phyloP scores from a whole-genome alignment of 2,329 filamentous ascomycete genomes.

The Penicillium sp. region DNA sequence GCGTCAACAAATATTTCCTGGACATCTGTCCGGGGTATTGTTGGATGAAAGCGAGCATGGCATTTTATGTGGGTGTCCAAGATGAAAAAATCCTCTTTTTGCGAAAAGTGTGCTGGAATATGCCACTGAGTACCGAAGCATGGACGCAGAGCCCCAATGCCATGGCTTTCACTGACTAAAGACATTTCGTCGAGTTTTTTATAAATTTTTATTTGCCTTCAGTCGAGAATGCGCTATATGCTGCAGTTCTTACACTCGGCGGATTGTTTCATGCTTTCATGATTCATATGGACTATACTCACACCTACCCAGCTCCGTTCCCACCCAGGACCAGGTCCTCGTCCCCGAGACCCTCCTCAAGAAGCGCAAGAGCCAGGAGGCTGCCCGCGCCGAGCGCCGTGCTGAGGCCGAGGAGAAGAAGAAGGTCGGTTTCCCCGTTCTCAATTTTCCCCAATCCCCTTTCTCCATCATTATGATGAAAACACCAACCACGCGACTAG shows the following conservation, averaged over 20 bases:
- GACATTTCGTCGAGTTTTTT: constrained; percentile 71
- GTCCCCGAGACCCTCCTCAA: constrained; percentile 99
- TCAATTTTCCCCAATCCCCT: constrained; percentile 16
- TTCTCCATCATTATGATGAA: constrained; percentile 68
- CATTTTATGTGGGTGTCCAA: constrained; percentile 24
- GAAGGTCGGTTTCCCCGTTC: constrained; percentile 65
- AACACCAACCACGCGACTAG: constrained; percentile 87
- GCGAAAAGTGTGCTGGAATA: constrained; percentile 31
- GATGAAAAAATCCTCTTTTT: constrained; percentile 13
- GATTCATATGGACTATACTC: constrained; percentile 73
- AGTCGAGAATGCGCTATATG: constrained; percentile 84
- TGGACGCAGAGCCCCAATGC: constrained; percentile 11
- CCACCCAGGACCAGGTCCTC: constrained; percentile 92
- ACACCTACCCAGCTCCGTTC: constrained; percentile 72
- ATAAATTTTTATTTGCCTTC: constrained; percentile 54
- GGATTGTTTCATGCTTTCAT: constrained; percentile 63
- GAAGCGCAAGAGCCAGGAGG: constrained; percentile 99
- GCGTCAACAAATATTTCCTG: constrained; percentile 55
- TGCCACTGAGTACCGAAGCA: constrained; percentile 25
- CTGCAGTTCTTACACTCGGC: constrained; percentile 91
- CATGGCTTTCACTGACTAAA: constrained; percentile 74
- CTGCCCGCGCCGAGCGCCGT: constrained; percentile 87
- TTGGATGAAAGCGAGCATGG: constrained; percentile 64
- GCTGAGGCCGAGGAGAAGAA: constrained; percentile 83
- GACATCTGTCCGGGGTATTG: constrained; percentile 65